Conservation (phyloP, 116 monocot species). For the Posidonia oceanica region DNA sequence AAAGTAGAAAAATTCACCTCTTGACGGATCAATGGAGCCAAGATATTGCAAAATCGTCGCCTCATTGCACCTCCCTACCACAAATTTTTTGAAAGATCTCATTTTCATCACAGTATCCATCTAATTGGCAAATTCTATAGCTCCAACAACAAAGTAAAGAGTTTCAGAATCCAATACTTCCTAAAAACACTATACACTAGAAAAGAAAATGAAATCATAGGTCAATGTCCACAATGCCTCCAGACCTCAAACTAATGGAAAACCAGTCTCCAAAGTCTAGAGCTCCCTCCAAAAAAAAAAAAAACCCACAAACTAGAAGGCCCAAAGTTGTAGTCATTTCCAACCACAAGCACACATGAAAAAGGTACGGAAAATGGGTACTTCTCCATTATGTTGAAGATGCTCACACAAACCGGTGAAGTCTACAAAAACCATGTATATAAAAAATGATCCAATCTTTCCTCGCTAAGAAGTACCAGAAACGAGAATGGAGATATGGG, state of each 20-base stretch:
- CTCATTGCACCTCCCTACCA: conserved; percentile 45
- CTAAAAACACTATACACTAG: not conserved
- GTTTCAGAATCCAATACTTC: not conserved
- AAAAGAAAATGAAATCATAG: not conserved
- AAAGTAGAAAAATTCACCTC: conserved; percentile 23
- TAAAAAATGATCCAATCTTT: not conserved
- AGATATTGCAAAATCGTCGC: conserved; percentile 46
- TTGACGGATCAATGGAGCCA: conserved; percentile 42
- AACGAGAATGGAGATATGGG: not conserved
- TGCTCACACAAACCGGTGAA: too few relatives aligned
- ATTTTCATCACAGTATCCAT: conserved; percentile 54
- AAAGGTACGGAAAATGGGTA: too few relatives aligned
- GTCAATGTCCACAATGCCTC: too few relatives aligned
- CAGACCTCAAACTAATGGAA: too few relatives aligned
- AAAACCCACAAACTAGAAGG: not conserved
- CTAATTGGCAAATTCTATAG: conserved; percentile 52
- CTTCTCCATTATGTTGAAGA: too few relatives aligned
- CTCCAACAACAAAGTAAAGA: not conserved
- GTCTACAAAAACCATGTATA: not conserved
- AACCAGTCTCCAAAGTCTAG: not conserved
- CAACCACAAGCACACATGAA: too few relatives aligned
- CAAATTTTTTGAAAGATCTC: conserved; percentile 46
- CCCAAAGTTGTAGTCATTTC: too few relatives aligned
- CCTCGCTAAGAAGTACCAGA: not conserved
- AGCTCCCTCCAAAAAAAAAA: not conserved